Percentiles rank a stretch among this genome's conserved stretches.
Evolutionary conservation across 495 filamentous ascomycete genomes (phyloP).

Genomic region (Chaetomium cochliodes): DNA sequence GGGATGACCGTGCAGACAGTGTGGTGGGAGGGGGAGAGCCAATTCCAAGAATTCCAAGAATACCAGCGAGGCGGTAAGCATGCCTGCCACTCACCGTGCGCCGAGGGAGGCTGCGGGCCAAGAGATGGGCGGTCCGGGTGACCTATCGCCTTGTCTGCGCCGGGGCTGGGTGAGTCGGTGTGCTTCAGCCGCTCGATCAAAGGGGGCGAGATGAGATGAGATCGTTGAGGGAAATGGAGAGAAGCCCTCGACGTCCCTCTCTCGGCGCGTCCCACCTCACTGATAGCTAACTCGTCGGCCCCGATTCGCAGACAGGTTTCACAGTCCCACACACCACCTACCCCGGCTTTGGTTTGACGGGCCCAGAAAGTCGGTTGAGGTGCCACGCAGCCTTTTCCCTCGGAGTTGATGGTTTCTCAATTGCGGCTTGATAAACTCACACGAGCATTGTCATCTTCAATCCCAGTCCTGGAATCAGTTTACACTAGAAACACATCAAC

Average conservation of each 20-base stretch:
- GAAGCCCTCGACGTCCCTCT: neutral
- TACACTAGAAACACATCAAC: no score
- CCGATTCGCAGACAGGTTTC: neutral
- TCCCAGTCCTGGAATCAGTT: neutral
- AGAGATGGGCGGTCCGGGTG: neutral
- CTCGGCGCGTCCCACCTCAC: no score
- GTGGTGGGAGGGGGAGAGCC: neutral
- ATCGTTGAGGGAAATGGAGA: no score
- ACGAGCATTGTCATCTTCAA: neutral
- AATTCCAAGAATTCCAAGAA: neutral
- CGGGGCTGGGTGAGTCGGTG: neutral
- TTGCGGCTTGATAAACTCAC: no score
- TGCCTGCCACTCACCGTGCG: neutral
- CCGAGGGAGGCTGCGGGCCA: neutral
- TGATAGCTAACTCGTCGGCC: no score
- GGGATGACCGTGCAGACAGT: neutral
- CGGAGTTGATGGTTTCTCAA: no score
- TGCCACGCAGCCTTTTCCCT: neutral
- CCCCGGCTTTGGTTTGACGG: neutral
- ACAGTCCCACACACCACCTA: neutral
- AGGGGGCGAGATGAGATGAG: neutral
- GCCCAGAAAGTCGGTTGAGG: neutral
- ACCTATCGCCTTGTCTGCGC: neutral
- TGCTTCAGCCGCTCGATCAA: neutral
- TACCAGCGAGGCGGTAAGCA: conserved; percentile 2